Conservation (phyloP, 148 eudicot species). For the Rhododendron williamsianum region DNA sequence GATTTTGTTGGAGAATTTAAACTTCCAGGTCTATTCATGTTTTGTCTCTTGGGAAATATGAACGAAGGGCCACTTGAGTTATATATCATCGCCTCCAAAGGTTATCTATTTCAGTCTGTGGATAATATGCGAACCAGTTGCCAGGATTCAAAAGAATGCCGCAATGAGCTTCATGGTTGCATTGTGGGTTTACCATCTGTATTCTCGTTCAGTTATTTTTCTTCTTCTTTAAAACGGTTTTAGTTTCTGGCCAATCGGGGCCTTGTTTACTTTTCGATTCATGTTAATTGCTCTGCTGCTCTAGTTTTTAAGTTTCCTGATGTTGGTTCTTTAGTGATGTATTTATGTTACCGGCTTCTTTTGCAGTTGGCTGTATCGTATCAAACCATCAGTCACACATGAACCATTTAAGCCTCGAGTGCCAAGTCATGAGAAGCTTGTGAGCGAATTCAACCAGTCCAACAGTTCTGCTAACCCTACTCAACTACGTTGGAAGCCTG, state of each 20-base stretch:
- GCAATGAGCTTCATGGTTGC: background rate
- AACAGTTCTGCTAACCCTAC: constrained; percentile 90
- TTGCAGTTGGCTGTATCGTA: constrained; percentile 86
- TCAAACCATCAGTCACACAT: constrained; percentile 95
- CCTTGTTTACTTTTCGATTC: background rate
- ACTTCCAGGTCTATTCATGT: background rate
- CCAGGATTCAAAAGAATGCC: background rate
- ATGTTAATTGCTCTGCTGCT: background rate
- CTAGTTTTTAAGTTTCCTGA: background rate
- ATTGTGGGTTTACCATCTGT: background rate
- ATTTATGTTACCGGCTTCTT: background rate
- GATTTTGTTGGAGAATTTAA: background rate
- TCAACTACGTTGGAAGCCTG: constrained; percentile 90
- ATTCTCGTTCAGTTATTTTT: background rate
- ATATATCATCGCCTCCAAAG: background rate
- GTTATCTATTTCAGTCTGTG: background rate
- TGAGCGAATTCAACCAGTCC: constrained; percentile 67
- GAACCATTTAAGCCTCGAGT: constrained; percentile 81
- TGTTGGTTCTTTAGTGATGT: background rate
- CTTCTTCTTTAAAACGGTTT: background rate
- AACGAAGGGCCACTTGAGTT: background rate
- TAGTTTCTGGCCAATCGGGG: background rate
- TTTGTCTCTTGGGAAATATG: background rate
- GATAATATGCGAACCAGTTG: background rate
- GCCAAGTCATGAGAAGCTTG: constrained; percentile 64